These are phyloP conservation scores for Cornus controversa DNA, from an alignment of 148 eudicot genomes.

Conservation along the genomic window DNA sequence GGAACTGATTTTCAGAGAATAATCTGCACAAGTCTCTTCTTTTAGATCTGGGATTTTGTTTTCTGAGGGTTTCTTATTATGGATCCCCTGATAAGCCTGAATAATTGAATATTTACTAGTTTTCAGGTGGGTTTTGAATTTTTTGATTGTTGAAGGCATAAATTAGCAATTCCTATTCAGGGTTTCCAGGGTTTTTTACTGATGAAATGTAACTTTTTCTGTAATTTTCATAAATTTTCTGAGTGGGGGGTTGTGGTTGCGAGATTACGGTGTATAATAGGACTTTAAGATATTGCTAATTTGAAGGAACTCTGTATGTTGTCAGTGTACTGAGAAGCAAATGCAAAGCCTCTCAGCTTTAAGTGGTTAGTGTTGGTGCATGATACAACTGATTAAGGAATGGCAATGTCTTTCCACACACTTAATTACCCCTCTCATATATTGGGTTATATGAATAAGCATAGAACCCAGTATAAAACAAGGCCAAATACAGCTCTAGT, in stretches of 20 bases:
- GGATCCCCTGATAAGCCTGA: not conserved
- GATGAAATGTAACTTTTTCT: not conserved
- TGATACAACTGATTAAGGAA: not conserved
- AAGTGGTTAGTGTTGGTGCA: not conserved
- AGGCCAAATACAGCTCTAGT: constrained; percentile 27
- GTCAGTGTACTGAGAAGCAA: not conserved
- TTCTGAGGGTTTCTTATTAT: not conserved
- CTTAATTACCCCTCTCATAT: constrained; percentile 23
- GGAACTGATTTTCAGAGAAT: not conserved
- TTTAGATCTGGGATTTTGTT: not conserved
- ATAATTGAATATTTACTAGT: not conserved
- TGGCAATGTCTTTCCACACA: constrained; percentile 25
- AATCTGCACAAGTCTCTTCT: not conserved
- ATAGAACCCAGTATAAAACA: constrained; percentile 13
- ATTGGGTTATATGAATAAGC: constrained; percentile 20
- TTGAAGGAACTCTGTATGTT: not conserved
- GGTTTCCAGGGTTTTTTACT: not conserved
- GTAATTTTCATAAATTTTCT: not conserved
- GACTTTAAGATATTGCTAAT: not conserved
- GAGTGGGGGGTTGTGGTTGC: not conserved
- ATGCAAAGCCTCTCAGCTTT: not conserved
- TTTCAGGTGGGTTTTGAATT: not conserved
- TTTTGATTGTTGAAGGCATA: not conserved
- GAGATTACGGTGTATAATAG: not conserved
- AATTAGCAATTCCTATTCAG: not conserved